These are phyloP conservation scores for Pseudocercospora musae DNA, from an alignment of 2,329 filamentous ascomycete genomes.

Conservation along the genomic window DNA sequence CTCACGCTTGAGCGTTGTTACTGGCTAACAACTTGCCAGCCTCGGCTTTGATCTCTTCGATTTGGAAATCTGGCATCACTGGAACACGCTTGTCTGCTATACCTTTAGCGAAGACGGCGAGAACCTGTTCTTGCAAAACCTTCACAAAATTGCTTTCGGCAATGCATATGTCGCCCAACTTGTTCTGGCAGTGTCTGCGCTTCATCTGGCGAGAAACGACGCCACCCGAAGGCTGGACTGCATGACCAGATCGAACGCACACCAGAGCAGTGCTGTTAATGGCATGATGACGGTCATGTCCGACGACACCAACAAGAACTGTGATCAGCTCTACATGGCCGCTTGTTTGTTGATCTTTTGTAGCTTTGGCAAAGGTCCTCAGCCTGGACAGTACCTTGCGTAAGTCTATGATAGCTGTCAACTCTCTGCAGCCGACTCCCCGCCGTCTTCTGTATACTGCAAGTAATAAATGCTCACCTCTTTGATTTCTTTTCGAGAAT, in stretches of 20 bases:
- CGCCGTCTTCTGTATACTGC: background rate
- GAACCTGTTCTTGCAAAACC: slow-evolving; percentile 5
- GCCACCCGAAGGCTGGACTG: background rate
- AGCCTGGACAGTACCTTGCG: slow-evolving; percentile 19
- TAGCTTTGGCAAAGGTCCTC: slow-evolving; percentile 20
- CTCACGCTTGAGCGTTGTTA: background rate
- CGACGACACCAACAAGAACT: background rate
- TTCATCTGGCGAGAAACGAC: slow-evolving; percentile 19
- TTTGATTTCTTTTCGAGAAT: background rate
- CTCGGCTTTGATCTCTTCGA: slow-evolving; percentile 18
- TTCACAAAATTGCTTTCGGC: slow-evolving; percentile 14
- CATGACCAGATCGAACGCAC: slow-evolving; percentile 6
- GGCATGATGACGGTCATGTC: slow-evolving; percentile 18
- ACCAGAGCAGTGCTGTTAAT: slow-evolving; percentile 17
- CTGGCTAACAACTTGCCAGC: background rate
- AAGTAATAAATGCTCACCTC: background rate
- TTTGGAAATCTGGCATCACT: slow-evolving; percentile 22
- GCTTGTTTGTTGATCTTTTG: slow-evolving; percentile 19
- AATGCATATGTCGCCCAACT: slow-evolving; percentile 21
- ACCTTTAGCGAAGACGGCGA: slow-evolving; percentile 17
- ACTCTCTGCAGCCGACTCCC: background rate
- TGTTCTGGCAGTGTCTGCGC: slow-evolving; percentile 22
- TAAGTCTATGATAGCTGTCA: background rate
- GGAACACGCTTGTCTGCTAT: slow-evolving; percentile 11
- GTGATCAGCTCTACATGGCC: slow-evolving; percentile 15